Evolutionary conservation across 768 basidiomycete genomes (phyloP).

Genomic region (Floccularia luteovirens): DNA sequence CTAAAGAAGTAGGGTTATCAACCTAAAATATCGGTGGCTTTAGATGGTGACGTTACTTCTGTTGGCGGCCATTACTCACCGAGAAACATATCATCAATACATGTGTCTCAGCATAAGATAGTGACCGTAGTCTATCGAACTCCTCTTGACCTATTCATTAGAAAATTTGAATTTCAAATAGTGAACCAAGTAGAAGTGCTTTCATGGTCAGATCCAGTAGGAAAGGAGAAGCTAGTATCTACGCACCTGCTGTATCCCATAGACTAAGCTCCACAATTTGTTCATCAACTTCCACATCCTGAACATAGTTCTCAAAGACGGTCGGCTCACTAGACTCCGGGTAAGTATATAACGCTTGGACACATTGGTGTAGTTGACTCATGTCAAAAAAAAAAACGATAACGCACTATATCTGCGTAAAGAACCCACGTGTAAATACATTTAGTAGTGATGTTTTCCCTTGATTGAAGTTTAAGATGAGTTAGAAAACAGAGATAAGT

Average conservation of each 20-base stretch:
- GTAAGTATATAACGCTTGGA: slow-evolving; percentile 2
- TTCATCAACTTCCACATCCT: slow-evolving; percentile 82
- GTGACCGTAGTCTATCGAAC: slow-evolving; percentile 86
- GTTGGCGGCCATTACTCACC: slow-evolving; percentile 30
- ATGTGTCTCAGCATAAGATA: slow-evolving; percentile 97
- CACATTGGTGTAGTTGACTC: slow-evolving; percentile 1
- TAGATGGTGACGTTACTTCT: slow-evolving; percentile 7
- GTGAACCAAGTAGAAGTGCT: slow-evolving; percentile 16
- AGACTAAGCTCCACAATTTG: slow-evolving; percentile 84
- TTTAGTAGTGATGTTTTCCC: slow-evolving; percentile 83
- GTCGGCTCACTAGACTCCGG: slow-evolving; percentile 64
- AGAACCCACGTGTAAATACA: slow-evolving; percentile 87
- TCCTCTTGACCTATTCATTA: slow-evolving; percentile 77
- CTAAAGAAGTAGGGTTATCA: slow-evolving; percentile 91
- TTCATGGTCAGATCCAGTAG: slow-evolving; percentile 4
- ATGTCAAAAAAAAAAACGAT: background rate
- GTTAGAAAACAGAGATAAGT: slow-evolving; percentile 11
- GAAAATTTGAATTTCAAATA: slow-evolving; percentile 17
- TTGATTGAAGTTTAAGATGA: slow-evolving; percentile 18
- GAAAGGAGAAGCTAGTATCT: background rate
- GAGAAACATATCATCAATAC: slow-evolving; percentile 97
- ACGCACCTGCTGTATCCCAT: slow-evolving; percentile 95
- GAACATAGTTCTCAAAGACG: slow-evolving; percentile 97
- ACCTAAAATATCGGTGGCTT: slow-evolving; percentile 36
- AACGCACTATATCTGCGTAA: slow-evolving; percentile 88